Conservation (phyloP, 1,139 yeast species). For the Kazachstania sp. region DNA sequence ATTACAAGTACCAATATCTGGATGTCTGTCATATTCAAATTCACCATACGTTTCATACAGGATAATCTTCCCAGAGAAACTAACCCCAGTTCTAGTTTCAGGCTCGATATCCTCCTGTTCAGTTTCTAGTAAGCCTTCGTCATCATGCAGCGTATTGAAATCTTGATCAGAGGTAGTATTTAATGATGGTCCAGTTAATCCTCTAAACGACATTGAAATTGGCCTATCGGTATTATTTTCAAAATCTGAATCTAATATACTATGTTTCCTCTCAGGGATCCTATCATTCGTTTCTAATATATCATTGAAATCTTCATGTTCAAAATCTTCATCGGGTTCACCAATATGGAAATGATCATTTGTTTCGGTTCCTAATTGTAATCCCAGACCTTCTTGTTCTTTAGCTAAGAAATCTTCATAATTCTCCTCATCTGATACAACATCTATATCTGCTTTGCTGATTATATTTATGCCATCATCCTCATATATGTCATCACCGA, state of each 20-base stretch:
- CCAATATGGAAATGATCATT: neutral
- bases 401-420: neutral
- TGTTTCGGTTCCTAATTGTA: neutral
- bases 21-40: conserved; percentile 85
- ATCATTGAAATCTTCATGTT: conserved; percentile 24
- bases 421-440: neutral
- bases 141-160: neutral
- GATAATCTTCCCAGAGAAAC: conserved; percentile 75
- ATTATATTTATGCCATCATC: neutral
- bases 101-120: conserved; percentile 2
- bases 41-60: conserved; percentile 81
- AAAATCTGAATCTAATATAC: conserved; percentile 5
- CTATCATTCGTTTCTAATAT: conserved; percentile 2
- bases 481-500: neutral
- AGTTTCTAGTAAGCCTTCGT: neutral
- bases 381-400: neutral
- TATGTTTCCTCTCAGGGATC: conserved; percentile 15
- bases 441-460: neutral
- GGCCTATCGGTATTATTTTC: conserved; percentile 36
- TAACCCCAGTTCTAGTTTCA: conserved; percentile 35
- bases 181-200: conserved; percentile 51
- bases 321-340: conserved; percentile 15
- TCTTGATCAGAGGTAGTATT: conserved; percentile 22
- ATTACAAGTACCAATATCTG: conserved; percentile 90
- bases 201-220: conserved; percentile 60